Evolutionary conservation across 2,329 filamentous ascomycete genomes (phyloP).

Genomic region (Phoma sp.): DNA sequence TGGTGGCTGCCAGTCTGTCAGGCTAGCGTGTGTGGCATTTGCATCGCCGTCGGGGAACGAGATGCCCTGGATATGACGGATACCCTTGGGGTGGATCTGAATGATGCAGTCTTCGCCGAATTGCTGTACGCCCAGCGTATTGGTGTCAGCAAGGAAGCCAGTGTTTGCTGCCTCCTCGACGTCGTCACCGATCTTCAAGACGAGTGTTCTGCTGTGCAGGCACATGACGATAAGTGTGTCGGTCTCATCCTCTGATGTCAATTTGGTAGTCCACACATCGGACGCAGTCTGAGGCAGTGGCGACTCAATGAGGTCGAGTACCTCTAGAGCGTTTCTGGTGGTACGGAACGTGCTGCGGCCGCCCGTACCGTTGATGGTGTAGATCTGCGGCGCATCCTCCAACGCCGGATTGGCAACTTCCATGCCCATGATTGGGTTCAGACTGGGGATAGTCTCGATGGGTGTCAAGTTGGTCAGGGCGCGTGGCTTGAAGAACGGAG

Average conservation of each 20-base stretch:
- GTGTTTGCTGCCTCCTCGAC: constrained; percentile 96
- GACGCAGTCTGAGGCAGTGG: constrained; percentile 87
- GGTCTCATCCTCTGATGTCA: constrained; percentile 79
- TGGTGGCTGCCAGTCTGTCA: constrained; percentile 93
- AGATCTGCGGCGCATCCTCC: constrained; percentile 96
- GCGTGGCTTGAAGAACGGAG: constrained; percentile 85
- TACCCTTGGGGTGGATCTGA: constrained; percentile 95
- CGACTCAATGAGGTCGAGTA: constrained; percentile 94
- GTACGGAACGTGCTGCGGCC: constrained; percentile 89
- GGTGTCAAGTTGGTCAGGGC: constrained; percentile 80
- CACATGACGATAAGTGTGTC: constrained; percentile 97
- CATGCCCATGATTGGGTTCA: constrained; percentile 91
- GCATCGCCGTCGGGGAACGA: constrained; percentile 34
- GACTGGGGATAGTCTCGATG: constrained; percentile 82
- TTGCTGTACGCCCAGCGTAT: constrained; percentile 90
- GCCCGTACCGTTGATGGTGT: constrained; percentile 86
- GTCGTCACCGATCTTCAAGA: constrained; percentile 93
- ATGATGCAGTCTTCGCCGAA: constrained; percentile 91
- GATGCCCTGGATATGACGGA: constrained; percentile 82
- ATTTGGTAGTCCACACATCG: constrained; percentile 93
- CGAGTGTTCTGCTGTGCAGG: constrained; percentile 86
- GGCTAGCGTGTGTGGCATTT: constrained; percentile 57
- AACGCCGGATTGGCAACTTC: constrained; percentile 89
- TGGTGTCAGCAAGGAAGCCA: constrained; percentile 85
- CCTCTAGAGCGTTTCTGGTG: constrained; percentile 89